Conservation (phyloP, 179 eudicot species). For the Corrigiola litoralis region DNA sequence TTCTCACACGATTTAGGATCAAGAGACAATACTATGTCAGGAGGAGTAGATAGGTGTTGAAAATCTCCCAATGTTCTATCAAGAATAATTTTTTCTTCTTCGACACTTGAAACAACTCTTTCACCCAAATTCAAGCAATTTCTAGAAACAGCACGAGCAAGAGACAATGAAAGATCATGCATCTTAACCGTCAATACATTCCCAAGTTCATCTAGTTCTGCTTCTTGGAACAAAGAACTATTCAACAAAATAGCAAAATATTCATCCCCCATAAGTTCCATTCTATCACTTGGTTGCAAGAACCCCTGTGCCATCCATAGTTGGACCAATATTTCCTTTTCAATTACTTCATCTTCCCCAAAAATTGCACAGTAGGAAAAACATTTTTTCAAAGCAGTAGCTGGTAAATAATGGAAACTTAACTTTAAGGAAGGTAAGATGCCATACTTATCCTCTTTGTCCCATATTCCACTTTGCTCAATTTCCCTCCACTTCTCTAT, state of each 20-base stretch:
- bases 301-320: conserved; percentile 33
- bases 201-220: background rate
- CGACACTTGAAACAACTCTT: too few relatives aligned
- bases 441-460: background rate
- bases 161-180: conserved; percentile 25
- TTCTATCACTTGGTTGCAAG: conserved; percentile 5
- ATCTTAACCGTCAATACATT: conserved; percentile 11
- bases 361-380: conserved; percentile 30
- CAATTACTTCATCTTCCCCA: conserved; percentile 8
- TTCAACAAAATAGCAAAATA: conserved; percentile 6
- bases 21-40: background rate
- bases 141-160: conserved; percentile 15
- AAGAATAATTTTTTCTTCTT: background rate
- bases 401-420: conserved; percentile 25
- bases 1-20: background rate
- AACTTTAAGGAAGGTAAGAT: conserved; percentile 18
- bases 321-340: conserved; percentile 4
- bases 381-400: conserved; percentile 15
- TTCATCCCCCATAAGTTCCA: conserved; percentile 20
- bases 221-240: conserved; percentile 15
- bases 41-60: background rate
- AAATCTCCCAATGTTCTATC: background rate
- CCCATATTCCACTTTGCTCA: conserved; percentile 18
- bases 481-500: conserved; percentile 8
- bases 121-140: conserved; percentile 6